These are phyloP conservation scores for Helianthus tuberosus DNA, from an alignment of 129 eudicot genomes.

Conservation along the genomic window DNA sequence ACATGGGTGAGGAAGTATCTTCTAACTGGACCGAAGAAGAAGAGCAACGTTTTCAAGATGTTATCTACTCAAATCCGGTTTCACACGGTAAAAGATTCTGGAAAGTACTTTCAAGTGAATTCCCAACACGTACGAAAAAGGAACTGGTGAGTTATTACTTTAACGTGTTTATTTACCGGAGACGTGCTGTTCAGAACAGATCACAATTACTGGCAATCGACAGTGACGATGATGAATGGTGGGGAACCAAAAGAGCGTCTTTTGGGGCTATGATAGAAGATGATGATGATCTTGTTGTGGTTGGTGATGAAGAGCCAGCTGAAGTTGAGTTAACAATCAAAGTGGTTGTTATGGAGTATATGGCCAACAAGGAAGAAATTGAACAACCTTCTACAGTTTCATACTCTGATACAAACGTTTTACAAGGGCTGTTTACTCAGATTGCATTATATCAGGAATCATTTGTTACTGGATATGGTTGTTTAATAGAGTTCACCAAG, in stretches of 20 bases:
- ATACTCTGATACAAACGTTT: no score
- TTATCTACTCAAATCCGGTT: slow-evolving; percentile 50
- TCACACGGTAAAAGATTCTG: slow-evolving; percentile 51
- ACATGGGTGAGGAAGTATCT: slow-evolving; percentile 65
- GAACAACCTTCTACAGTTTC: no score
- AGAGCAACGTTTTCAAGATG: slow-evolving; percentile 50
- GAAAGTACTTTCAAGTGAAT: slow-evolving; percentile 39
- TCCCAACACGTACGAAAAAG: slow-evolving; percentile 45
- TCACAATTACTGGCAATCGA: slow-evolving; percentile 47
- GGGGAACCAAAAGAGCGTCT: slow-evolving; percentile 30
- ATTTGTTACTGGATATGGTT: no score
- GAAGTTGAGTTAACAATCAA: no score
- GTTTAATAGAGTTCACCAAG: no score
- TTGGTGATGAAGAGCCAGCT: neutral
- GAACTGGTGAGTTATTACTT: slow-evolving; percentile 63
- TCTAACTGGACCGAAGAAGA: slow-evolving; percentile 53
- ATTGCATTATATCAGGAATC: no score
- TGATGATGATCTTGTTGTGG: slow-evolving; percentile 35
- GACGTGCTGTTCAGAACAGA: slow-evolving; percentile 60
- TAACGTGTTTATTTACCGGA: slow-evolving; percentile 60
- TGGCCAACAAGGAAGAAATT: no score
- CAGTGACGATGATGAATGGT: slow-evolving; percentile 73
- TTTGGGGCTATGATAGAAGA: slow-evolving; percentile 25
- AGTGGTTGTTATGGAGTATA: no score
- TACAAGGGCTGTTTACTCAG: no score